These are phyloP conservation scores for Zasmidium angulare DNA, from an alignment of 2,329 filamentous ascomycete species.

Conservation along the genomic window DNA sequence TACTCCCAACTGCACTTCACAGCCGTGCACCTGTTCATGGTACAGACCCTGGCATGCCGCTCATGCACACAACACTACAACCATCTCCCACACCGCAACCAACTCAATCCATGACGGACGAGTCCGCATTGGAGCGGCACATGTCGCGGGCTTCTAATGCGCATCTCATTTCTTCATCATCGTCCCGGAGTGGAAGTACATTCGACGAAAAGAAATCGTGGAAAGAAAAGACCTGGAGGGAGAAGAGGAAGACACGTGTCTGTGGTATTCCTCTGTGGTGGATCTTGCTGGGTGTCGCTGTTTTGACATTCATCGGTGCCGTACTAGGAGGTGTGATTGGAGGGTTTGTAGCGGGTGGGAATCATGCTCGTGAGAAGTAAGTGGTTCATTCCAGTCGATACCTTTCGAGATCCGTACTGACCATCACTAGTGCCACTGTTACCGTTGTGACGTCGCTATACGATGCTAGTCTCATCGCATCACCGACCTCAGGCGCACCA, in stretches of 20 bases:
- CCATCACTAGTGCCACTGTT: slow-evolving; percentile 13
- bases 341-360: slow-evolving; percentile 32
- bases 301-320: slow-evolving; percentile 33
- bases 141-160: background rate
- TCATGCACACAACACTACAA: slow-evolving; percentile 35
- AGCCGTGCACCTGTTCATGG: slow-evolving; percentile 35
- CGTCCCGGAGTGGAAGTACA: slow-evolving; percentile 6
- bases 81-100: slow-evolving; percentile 28
- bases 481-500: slow-evolving; percentile 54
- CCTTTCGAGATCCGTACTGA: slow-evolving; percentile 9
- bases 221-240: slow-evolving; percentile 40
- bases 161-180: slow-evolving; percentile 5
- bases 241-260: slow-evolving; percentile 37
- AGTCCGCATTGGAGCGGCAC: slow-evolving; percentile 22
- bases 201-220: slow-evolving; percentile 23
- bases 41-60: slow-evolving; percentile 33
- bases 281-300: slow-evolving; percentile 30
- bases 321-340: slow-evolving; percentile 37
- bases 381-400: background rate
- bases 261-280: slow-evolving; percentile 38
- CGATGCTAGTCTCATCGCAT: slow-evolving; percentile 44
- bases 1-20: slow-evolving; percentile 37
- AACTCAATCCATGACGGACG: slow-evolving; percentile 37
- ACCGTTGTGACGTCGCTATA: slow-evolving; percentile 30
- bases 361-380: slow-evolving; percentile 24